Conservation (phyloP, 495 filamentous ascomycete species). For the Emericellopsis terricola region DNA sequence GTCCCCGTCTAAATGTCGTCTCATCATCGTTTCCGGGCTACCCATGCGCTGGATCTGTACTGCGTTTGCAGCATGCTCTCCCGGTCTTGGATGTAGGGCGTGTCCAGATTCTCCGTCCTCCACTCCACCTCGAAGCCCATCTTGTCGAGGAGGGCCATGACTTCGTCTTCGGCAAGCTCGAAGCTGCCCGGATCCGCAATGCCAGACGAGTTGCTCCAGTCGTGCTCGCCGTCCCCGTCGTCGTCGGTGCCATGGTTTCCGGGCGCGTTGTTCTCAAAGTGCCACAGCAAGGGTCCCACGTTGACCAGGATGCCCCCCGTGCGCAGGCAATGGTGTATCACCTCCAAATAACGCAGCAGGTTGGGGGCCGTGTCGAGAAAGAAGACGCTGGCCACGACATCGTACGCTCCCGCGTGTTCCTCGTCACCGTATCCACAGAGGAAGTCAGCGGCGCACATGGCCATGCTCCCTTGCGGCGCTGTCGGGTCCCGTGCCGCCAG, state of each 20-base stretch:
- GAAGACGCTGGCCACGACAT: conserved; percentile 77
- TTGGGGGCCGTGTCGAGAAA: conserved; percentile 96
- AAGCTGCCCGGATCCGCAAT: conserved; percentile 69
- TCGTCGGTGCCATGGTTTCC: conserved; percentile 21
- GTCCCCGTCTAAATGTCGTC: too few species aligned
- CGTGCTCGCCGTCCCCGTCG: conserved; percentile 22
- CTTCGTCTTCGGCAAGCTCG: conserved; percentile 77
- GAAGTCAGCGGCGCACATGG: conserved; percentile 77
- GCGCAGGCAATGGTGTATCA: conserved; percentile 59
- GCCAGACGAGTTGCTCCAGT: conserved; percentile 25
- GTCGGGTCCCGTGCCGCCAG: conserved; percentile 21
- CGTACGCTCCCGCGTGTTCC: conserved; percentile 40
- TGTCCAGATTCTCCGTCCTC: conserved; percentile 30
- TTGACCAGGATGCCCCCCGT: conserved; percentile 74
- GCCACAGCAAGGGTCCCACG: conserved; percentile 80
- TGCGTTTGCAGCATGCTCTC: conserved; percentile 70
- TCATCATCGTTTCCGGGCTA: conserved; percentile 69
- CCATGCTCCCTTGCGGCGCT: conserved; percentile 45
- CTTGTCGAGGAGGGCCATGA: conserved; percentile 51
- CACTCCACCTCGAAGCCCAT: conserved; percentile 62
- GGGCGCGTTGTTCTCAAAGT: conserved; percentile 46
- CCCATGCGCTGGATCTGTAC: conserved; percentile 66
- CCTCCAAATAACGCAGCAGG: conserved; percentile 70
- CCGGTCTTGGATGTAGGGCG: conserved; percentile 72
- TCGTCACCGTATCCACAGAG: conserved; percentile 49